Percentiles rank a stretch among this genome's conserved stretches.
phyloP scores from a whole-genome alignment of 2,329 filamentous ascomycete species.

The Neophaeococcomyces aloes region DNA sequence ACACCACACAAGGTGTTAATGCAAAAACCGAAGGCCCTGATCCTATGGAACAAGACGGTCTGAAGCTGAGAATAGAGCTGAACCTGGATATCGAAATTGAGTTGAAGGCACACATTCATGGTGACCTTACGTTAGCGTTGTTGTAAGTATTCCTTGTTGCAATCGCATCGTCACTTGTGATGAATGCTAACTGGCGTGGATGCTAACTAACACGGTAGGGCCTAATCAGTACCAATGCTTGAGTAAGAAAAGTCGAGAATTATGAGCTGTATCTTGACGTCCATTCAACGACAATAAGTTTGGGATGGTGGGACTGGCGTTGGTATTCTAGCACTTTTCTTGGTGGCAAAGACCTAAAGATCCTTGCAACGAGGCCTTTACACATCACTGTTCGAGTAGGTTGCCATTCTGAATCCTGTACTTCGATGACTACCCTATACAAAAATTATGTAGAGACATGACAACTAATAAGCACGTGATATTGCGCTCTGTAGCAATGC shows the following conservation, averaged over 20 bases:
- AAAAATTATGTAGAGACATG: too few relatives aligned
- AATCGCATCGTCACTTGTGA: not conserved
- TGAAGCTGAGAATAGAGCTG: slow-evolving; percentile 62
- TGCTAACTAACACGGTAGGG: slow-evolving; percentile 4
- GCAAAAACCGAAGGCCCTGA: slow-evolving; percentile 36
- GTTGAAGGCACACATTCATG: slow-evolving; percentile 74
- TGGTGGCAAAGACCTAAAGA: too few relatives aligned
- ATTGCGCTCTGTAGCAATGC: too few relatives aligned
- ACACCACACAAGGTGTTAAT: slow-evolving; percentile 31
- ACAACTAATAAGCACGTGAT: too few relatives aligned
- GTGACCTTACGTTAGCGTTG: slow-evolving; percentile 68
- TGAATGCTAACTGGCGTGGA: not conserved
- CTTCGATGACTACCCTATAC: too few relatives aligned
- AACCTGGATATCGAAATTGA: slow-evolving; percentile 78
- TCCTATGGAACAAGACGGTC: slow-evolving; percentile 33
- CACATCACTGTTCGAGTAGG: too few relatives aligned
- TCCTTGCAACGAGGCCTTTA: too few relatives aligned
- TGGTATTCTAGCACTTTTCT: too few relatives aligned
- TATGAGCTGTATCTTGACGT: not conserved
- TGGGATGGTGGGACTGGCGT: too few relatives aligned
- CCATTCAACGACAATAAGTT: not conserved
- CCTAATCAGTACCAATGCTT: slow-evolving; percentile 1
- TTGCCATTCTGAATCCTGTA: too few relatives aligned
- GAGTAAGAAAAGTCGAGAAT: not conserved
- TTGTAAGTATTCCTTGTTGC: slow-evolving; percentile 51